phyloP scores from a whole-genome alignment of 768 basidiomycete species.

The Cystofilobasidium ferigula region DNA sequence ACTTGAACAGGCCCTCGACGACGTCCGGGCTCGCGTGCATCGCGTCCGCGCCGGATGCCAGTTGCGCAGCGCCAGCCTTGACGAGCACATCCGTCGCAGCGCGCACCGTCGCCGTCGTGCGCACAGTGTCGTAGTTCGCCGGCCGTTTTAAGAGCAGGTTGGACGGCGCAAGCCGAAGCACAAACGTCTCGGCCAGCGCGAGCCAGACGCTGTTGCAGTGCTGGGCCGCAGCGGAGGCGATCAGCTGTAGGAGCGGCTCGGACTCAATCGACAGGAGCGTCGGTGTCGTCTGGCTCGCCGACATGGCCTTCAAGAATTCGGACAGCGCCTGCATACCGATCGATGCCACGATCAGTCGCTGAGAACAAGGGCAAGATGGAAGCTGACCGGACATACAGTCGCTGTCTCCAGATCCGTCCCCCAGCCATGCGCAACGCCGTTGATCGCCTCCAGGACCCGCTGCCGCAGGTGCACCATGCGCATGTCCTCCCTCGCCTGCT shows the following conservation, averaged over 20 bases:
- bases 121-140: background rate
- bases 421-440: conserved; percentile 60
- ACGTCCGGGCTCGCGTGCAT: conserved; percentile 16
- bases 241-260: conserved; percentile 49
- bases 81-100: conserved; percentile 9
- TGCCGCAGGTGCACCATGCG: conserved; percentile 46
- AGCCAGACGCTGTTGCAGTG: conserved; percentile 56
- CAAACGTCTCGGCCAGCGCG: conserved; percentile 64
- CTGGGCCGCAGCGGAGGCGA: conserved; percentile 33
- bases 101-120: background rate
- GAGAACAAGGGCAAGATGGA: background rate
- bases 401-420: conserved; percentile 59
- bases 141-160: background rate
- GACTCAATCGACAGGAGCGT: conserved; percentile 73
- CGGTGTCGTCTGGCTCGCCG: conserved; percentile 59
- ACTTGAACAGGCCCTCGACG: conserved; percentile 25
- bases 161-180: conserved; percentile 64
- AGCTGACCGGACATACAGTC: background rate
- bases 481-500: conserved; percentile 49
- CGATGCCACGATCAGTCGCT: background rate
- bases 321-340: conserved; percentile 51
- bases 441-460: conserved; percentile 52
- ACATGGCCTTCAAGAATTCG: conserved; percentile 75
- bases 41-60: conserved; percentile 9
- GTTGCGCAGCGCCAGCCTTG: background rate